A percentile compares a stretch with the other conserved stretches of the same genome.
Evolutionary conservation across 164 flowering plant genomes (phyloP).

Genomic region (Vitis cinerea): DNA sequence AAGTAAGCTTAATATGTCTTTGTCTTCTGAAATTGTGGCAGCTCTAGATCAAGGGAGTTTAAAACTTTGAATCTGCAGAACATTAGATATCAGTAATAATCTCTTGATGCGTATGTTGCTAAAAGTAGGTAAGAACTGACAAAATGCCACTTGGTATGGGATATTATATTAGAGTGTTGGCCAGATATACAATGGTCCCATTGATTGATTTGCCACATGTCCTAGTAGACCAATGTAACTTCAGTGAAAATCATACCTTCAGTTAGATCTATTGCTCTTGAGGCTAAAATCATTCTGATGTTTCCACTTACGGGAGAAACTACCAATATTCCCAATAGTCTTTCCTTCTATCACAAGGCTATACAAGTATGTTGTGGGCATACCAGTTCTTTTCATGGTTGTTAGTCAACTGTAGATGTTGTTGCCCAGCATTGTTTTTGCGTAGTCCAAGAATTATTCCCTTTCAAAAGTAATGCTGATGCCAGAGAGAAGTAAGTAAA

Average conservation of each 20-base stretch:
- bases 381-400: neutral
- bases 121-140: conserved; percentile 41
- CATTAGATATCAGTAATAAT: conserved; percentile 9
- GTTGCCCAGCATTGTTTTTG: neutral
- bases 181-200: conserved; percentile 28
- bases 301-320: conserved; percentile 8
- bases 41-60: conserved; percentile 1
- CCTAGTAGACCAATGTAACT: neutral
- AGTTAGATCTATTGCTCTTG: conserved; percentile 1
- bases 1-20: conserved; percentile 9
- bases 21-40: conserved; percentile 2
- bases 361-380: conserved; percentile 1
- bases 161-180: conserved; percentile 26
- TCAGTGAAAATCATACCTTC: conserved; percentile 1
- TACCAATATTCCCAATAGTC: conserved; percentile 9
- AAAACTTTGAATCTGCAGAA: conserved; percentile 8
- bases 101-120: conserved; percentile 18
- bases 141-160: conserved; percentile 44
- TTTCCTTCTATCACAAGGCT: conserved; percentile 2
- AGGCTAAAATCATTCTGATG: neutral
- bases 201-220: conserved; percentile 18
- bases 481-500: neutral
- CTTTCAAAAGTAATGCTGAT: neutral
- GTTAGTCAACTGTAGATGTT: neutral
- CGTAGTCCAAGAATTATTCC: neutral